Evolutionary conservation across 768 basidiomycete genomes (phyloP).

Genomic region (Lentinula sp.): DNA sequence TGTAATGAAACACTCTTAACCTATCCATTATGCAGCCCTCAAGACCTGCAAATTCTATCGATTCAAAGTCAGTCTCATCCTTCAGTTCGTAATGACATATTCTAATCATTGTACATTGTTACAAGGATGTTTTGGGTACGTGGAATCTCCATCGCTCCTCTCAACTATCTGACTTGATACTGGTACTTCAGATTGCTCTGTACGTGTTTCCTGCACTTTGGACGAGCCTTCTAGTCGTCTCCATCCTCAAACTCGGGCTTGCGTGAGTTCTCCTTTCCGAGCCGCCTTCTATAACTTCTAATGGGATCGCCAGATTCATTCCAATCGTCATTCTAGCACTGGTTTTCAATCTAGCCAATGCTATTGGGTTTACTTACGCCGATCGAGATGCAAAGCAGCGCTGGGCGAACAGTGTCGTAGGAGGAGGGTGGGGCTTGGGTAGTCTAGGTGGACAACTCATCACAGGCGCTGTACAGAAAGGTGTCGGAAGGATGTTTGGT

Average conservation of each 20-base stretch:
- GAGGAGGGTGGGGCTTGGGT: constrained; percentile 69
- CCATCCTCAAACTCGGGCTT: constrained; percentile 81
- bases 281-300: not conserved
- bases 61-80: constrained; percentile 62
- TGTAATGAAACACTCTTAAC: not conserved
- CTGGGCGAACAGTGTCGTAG: constrained; percentile 75
- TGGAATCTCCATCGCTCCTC: constrained; percentile 7
- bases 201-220: constrained; percentile 89
- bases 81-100: constrained; percentile 2
- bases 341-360: constrained; percentile 68
- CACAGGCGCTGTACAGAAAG: constrained; percentile 74
- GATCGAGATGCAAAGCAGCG: constrained; percentile 91
- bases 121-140: constrained; percentile 89
- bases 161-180: not conserved
- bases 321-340: constrained; percentile 93
- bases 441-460: constrained; percentile 84
- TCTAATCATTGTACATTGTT: not conserved
- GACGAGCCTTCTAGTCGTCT: constrained; percentile 82
- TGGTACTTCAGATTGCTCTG: constrained; percentile 60
- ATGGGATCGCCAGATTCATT: constrained; percentile 59
- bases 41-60: constrained; percentile 80
- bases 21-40: constrained; percentile 52
- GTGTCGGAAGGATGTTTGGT: constrained; percentile 74
- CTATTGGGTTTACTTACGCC: not conserved
- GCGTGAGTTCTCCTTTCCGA: constrained; percentile 48